Conservation (phyloP, 129 eudicot genomes). For the Lactuca saligna region DNA sequence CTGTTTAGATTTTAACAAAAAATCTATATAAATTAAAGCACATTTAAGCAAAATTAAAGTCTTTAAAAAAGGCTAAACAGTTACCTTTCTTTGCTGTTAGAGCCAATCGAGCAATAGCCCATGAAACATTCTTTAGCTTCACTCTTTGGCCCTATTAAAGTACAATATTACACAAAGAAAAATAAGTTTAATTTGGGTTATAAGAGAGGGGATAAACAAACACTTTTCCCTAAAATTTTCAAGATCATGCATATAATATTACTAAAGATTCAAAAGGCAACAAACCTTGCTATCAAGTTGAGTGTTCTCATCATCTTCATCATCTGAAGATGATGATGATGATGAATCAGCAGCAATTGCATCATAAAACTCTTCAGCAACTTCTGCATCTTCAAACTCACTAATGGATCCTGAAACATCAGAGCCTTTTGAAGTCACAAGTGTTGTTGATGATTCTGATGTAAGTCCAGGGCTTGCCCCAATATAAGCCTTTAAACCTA, state of each 20-base stretch:
- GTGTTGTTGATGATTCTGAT: conserved; percentile 44
- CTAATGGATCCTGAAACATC: conserved; percentile 48
- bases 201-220: too few species aligned
- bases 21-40: conserved; percentile 1
- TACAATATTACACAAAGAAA: not conserved
- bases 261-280: not conserved
- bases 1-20: conserved; percentile 31
- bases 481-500: conserved; percentile 85
- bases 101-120: conserved; percentile 74
- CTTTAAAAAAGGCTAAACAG: not conserved
- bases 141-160: conserved; percentile 59
- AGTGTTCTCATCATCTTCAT: conserved; percentile 59
- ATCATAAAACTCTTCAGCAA: conserved; percentile 76
- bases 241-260: not conserved
- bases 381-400: conserved; percentile 62
- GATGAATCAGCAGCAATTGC: conserved; percentile 76
- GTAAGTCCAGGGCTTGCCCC: conserved; percentile 82
- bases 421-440: conserved; percentile 52
- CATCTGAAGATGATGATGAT: conserved; percentile 37
- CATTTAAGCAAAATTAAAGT: not conserved
- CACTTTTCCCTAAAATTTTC: too few species aligned
- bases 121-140: conserved; percentile 76
- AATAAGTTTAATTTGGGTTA: too few species aligned
- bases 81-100: conserved; percentile 57
- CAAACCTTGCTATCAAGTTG: conserved; percentile 59